Conservation (phyloP, 2,329 filamentous ascomycete genomes). For the Daldinia eschscholtzii region DNA sequence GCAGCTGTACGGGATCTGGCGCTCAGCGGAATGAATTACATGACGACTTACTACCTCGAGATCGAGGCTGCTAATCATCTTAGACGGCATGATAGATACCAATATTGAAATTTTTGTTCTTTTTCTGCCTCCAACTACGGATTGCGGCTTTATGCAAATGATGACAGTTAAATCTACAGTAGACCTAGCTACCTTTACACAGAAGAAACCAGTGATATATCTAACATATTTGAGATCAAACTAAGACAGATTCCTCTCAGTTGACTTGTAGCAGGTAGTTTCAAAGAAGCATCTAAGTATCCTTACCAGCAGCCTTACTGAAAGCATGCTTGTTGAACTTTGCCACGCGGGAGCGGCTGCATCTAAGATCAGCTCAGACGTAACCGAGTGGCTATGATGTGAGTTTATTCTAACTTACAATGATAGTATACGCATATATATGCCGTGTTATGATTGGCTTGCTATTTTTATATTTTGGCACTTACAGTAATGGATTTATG, state of each 20-base stretch:
- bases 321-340: background rate
- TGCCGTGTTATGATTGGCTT: background rate
- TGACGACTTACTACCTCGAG: slow-evolving; percentile 29
- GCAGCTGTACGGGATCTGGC: slow-evolving; percentile 18
- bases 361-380: background rate
- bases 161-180: background rate
- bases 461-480: background rate
- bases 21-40: slow-evolving; percentile 30
- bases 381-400: background rate
- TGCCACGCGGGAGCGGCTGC: background rate
- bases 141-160: background rate
- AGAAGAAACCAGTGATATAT: background rate
- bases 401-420: slow-evolving; percentile 5
- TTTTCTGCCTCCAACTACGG: slow-evolving; percentile 14
- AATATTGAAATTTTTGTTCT: slow-evolving; percentile 45
- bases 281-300: background rate
- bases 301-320: background rate
- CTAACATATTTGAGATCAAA: background rate
- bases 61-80: slow-evolving; percentile 29
- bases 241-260: background rate
- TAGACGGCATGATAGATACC: slow-evolving; percentile 53
- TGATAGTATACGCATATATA: background rate
- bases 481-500: background rate
- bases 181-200: background rate
- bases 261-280: background rate